Percentiles rank a stretch among this genome's conserved stretches.
These are phyloP conservation scores for Trichoderma arundinaceum DNA, from an alignment of 2,329 filamentous ascomycete species.

Conservation along the genomic window DNA sequence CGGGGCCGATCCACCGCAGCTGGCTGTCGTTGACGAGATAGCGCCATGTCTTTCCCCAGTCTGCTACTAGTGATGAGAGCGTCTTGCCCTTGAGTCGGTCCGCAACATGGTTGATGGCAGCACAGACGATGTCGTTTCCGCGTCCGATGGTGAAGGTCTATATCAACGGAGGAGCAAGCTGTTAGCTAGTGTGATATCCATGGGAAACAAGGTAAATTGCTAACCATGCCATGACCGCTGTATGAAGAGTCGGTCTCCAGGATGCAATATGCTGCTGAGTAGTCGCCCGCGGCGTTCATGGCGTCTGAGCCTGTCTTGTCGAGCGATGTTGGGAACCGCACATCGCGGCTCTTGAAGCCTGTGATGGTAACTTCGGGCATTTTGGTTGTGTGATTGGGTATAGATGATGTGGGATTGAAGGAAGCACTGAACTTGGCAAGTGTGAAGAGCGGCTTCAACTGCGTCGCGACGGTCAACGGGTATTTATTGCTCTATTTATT, in stretches of 20 bases:
- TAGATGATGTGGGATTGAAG: background rate
- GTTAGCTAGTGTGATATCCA: background rate
- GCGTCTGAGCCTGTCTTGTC: slow-evolving; percentile 97
- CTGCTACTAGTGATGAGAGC: slow-evolving; percentile 74
- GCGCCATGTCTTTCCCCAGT: slow-evolving; percentile 90
- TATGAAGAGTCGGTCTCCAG: slow-evolving; percentile 76
- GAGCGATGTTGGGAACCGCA: slow-evolving; percentile 86
- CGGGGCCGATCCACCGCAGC: slow-evolving; percentile 90
- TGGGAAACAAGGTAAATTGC: background rate
- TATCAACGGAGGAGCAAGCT: background rate
- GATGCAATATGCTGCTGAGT: slow-evolving; percentile 94
- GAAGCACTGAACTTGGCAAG: background rate
- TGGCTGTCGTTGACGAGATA: slow-evolving; percentile 91
- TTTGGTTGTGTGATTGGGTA: slow-evolving; percentile 29
- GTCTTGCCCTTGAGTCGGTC: slow-evolving; percentile 77
- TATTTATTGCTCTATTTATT: slow-evolving; percentile 22
- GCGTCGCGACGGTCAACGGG: slow-evolving; percentile 1
- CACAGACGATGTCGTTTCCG: slow-evolving; percentile 90
- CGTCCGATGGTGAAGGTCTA: slow-evolving; percentile 83
- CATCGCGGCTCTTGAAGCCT: slow-evolving; percentile 72
- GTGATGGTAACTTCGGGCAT: slow-evolving; percentile 69
- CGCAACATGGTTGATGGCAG: slow-evolving; percentile 78
- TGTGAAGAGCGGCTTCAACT: background rate
- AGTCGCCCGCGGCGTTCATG: slow-evolving; percentile 94
- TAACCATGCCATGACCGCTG: slow-evolving; percentile 79